Evolutionary conservation across 2,329 filamentous ascomycete genomes (phyloP).

Genomic region (Tothia fuscella): DNA sequence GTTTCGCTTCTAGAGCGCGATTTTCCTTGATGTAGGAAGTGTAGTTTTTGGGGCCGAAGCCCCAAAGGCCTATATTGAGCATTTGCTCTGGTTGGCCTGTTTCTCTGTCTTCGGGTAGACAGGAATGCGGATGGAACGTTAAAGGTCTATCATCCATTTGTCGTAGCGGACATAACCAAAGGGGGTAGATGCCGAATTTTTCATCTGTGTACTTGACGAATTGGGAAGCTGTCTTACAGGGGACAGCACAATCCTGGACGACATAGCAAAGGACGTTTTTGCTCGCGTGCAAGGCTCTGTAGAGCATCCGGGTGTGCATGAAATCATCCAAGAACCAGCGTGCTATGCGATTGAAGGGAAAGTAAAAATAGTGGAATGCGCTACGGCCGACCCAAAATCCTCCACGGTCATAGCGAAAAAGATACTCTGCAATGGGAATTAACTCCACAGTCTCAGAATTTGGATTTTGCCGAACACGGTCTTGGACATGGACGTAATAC

Average conservation of each 20-base stretch:
- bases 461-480: constrained; percentile 22
- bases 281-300: constrained; percentile 51
- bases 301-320: constrained; percentile 53
- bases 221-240: constrained; percentile 16
- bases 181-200: constrained; percentile 24
- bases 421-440: constrained; percentile 52
- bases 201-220: constrained; percentile 11
- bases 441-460: constrained; percentile 35
- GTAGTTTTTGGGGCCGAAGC: constrained; percentile 8
- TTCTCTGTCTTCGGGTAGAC: constrained; percentile 1
- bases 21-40: constrained; percentile 41
- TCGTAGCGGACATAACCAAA: constrained; percentile 34
- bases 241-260: constrained; percentile 46
- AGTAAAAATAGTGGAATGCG: constrained; percentile 52
- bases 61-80: constrained; percentile 53
- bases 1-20: constrained; percentile 46
- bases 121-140: constrained; percentile 12
- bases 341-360: constrained; percentile 53
- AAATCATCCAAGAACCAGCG: constrained; percentile 50
- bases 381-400: constrained; percentile 56
- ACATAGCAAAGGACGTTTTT: constrained; percentile 49
- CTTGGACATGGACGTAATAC: constrained; percentile 37
- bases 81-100: constrained; percentile 23
- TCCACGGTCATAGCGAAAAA: constrained; percentile 62
- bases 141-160: constrained; percentile 1